A percentile compares a stretch with the other conserved stretches of the same genome.
These are phyloP conservation scores for Talaromyces sp. DNA, from an alignment of 2,329 filamentous ascomycete genomes.

Conservation along the genomic window DNA sequence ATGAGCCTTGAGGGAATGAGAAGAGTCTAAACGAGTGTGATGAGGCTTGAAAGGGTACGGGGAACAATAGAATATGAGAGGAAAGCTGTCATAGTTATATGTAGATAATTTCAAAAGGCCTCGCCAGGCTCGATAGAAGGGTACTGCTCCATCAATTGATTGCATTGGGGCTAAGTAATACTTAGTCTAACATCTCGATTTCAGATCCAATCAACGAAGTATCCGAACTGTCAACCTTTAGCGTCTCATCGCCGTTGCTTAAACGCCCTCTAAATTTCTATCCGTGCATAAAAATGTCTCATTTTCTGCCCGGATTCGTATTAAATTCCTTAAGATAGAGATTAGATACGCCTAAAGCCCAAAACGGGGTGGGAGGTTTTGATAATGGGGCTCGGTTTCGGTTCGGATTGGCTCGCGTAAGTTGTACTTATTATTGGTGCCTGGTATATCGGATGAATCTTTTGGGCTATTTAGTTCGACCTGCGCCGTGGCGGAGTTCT, in stretches of 20 bases:
- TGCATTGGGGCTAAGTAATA: not conserved
- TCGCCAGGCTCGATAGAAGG: not conserved
- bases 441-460: not conserved
- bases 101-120: not conserved
- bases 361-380: not conserved
- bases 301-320: not conserved
- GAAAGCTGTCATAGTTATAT: not conserved
- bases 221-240: not conserved
- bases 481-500: not conserved
- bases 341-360: not conserved
- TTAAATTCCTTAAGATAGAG: not conserved
- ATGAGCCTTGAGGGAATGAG: not conserved
- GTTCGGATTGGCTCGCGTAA: not conserved
- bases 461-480: not conserved
- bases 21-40: not conserved
- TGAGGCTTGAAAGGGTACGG: not conserved
- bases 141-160: not conserved
- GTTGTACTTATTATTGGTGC: not conserved
- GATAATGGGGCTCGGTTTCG: not conserved
- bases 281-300: not conserved
- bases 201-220: not conserved
- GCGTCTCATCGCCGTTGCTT: not conserved
- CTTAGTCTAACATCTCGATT: not conserved
- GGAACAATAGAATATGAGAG: not conserved
- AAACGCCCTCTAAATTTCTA: not conserved